Base-by-base conservation (phyloP, 306 rosid species). In the Cicer chorassanicum region DNA sequence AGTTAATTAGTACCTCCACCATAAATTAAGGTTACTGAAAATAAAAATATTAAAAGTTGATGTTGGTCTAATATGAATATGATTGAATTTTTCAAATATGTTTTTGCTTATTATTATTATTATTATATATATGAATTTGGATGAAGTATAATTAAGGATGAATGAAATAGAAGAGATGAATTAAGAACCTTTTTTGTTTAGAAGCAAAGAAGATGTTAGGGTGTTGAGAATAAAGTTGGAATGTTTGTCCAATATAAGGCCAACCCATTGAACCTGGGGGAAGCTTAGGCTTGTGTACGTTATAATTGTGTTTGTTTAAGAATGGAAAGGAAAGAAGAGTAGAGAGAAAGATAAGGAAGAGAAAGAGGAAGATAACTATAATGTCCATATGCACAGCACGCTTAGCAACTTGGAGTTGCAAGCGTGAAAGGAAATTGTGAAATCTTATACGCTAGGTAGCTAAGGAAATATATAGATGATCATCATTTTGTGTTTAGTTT, bases 201-300 rank as follows among this genome's bases (percentile, higher is more conserved):
- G 89, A 49, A 42, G 92, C 61, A 69, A 91, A 93, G 84, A 93
- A 91, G 70, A 85, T 48, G 66, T 84, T 84, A 12, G 98, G 98
- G 79, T 91, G 89, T 59, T 81, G 87, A 66, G 98, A 93, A 48
- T 93, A 93, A 70, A 93, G 94, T 64, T 89, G 97, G 29, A 87
- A 86, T 13, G 97, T 93, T 62, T 93, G 91, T 61, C 96, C 97
- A 0, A 91, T 38, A 45, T 72, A 89, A 77, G 97, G 97, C 96
- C 91, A 88, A 19, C 98, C 98, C 93, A 89, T 78, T 78, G 96
- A 89, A 19, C 98, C 98, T 2, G 98, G 97, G 21, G 98, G 97
- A 67, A 89, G 93, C 77, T 87, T 84, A 29, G 87, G 93, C 78
- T 86, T 83, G 16, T 81, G 45, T 11, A 15, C 5, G 8, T 72